phyloP scores from a whole-genome alignment of 176 grass and related monocot species.

The Bromus sterilis region DNA sequence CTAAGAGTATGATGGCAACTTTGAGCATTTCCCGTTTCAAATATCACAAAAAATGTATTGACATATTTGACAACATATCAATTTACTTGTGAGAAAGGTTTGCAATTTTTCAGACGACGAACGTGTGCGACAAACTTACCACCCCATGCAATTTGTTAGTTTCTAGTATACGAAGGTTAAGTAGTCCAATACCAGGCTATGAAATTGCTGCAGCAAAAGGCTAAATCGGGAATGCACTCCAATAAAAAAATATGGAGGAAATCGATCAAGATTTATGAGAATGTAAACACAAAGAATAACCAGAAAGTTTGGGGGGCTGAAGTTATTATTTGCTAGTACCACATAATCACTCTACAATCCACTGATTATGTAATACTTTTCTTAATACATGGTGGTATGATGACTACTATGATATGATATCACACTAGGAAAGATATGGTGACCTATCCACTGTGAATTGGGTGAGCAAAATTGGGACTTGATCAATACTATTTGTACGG shows the following conservation, averaged over 20 bases:
- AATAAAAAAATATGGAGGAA: neutral
- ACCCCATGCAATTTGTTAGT: conserved; percentile 6
- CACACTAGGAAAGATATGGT: neutral
- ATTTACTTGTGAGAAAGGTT: neutral
- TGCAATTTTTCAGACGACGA: neutral
- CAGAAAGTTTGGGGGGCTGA: neutral
- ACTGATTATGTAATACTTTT: too few relatives aligned
- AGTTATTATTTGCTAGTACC: neutral
- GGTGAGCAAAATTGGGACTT: conserved; percentile 68
- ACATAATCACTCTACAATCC: neutral
- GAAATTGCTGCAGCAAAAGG: conserved; percentile 23
- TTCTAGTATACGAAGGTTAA: conserved; percentile 20
- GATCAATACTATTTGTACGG: conserved; percentile 28
- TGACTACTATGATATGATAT: neutral
- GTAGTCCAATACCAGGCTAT: conserved; percentile 6
- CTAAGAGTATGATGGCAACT: conserved; percentile 27
- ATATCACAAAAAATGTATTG: neutral
- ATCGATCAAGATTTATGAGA: neutral
- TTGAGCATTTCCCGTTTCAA: conserved; percentile 16
- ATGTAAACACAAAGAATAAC: neutral
- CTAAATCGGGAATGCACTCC: neutral
- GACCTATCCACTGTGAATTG: conserved; percentile 83
- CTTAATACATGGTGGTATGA: too few relatives aligned
- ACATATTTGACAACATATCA: neutral
- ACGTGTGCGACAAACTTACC: neutral